Evolutionary conservation across 2,329 filamentous ascomycete species (phyloP).

Genomic region (Arachnomyces sp.): DNA sequence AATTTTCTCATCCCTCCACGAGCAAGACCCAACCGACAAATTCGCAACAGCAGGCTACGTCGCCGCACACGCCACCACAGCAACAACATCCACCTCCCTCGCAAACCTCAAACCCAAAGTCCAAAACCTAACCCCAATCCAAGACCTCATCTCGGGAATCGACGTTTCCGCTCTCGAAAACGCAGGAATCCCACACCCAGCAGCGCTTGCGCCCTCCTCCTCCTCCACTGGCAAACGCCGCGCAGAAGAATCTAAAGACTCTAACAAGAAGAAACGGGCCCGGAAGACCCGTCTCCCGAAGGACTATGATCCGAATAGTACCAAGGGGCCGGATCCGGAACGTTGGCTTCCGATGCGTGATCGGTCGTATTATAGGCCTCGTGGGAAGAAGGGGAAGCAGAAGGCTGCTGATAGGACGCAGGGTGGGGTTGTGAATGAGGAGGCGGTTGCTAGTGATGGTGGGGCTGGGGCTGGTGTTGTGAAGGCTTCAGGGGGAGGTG

Average conservation of each 20-base stretch:
- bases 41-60: conserved; percentile 75
- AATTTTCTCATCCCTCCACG: conserved; percentile 67
- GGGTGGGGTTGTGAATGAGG: conserved; percentile 65
- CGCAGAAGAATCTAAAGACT: conserved; percentile 18
- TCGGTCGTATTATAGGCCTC: conserved; percentile 78
- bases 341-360: conserved; percentile 89
- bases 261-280: conserved; percentile 32
- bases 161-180: conserved; percentile 38
- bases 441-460: conserved; percentile 32
- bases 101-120: conserved; percentile 28
- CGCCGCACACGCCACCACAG: conserved; percentile 60
- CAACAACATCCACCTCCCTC: conserved; percentile 17
- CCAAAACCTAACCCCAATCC: conserved; percentile 30
- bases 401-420: conserved; percentile 71
- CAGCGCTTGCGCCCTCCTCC: conserved; percentile 24
- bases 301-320: conserved; percentile 50
- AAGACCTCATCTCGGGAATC: conserved; percentile 35
- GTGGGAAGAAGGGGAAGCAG: conserved; percentile 87
- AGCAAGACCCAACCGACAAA: conserved; percentile 55
- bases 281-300: conserved; percentile 41
- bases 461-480: conserved; percentile 17
- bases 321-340: conserved; percentile 76
- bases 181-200: conserved; percentile 32
- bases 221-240: conserved; percentile 34
- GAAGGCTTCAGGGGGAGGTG: conserved; percentile 24